Percentiles rank a stretch among this genome's conserved stretches.
Conservation (phyloP, 2,329 filamentous ascomycete genomes). For the Raffaelea albimanens region DNA sequence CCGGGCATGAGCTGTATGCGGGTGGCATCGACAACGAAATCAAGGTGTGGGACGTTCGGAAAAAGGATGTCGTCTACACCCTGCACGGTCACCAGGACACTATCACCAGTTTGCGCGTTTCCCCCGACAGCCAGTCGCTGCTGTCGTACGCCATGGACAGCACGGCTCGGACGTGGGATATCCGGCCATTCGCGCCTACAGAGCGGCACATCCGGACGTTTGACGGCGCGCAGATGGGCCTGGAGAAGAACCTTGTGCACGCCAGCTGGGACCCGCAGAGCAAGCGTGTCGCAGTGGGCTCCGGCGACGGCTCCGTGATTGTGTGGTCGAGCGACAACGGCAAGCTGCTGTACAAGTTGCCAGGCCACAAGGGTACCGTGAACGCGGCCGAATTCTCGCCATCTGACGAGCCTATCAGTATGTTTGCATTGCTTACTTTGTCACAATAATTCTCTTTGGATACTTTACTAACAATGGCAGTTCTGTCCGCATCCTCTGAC, state of each 20-base stretch:
- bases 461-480: slow-evolving; percentile 39
- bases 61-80: slow-evolving; percentile 78
- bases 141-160: slow-evolving; percentile 91
- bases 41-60: slow-evolving; percentile 92
- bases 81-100: slow-evolving; percentile 89
- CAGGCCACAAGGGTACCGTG: slow-evolving; percentile 88
- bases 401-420: slow-evolving; percentile 75
- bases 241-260: slow-evolving; percentile 85
- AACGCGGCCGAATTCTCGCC: slow-evolving; percentile 92
- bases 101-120: slow-evolving; percentile 81
- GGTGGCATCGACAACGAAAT: slow-evolving; percentile 97
- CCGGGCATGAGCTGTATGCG: slow-evolving; percentile 89
- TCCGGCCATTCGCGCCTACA: slow-evolving; percentile 84
- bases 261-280: slow-evolving; percentile 86
- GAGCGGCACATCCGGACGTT: slow-evolving; percentile 80
- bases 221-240: slow-evolving; percentile 77
- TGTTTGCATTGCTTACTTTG: slow-evolving; percentile 30
- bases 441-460: too few species aligned
- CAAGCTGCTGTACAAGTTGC: slow-evolving; percentile 88
- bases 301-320: slow-evolving; percentile 81
- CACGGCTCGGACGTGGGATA: slow-evolving; percentile 91
- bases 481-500: slow-evolving; percentile 86
- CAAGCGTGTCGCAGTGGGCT: slow-evolving; percentile 78
- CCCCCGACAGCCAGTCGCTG: slow-evolving; percentile 82
- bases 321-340: slow-evolving; percentile 86